A percentile compares a stretch with the other conserved stretches of the same genome.
Conservation (phyloP, 2,329 filamentous ascomycete genomes). For the Cercospora sp. region DNA sequence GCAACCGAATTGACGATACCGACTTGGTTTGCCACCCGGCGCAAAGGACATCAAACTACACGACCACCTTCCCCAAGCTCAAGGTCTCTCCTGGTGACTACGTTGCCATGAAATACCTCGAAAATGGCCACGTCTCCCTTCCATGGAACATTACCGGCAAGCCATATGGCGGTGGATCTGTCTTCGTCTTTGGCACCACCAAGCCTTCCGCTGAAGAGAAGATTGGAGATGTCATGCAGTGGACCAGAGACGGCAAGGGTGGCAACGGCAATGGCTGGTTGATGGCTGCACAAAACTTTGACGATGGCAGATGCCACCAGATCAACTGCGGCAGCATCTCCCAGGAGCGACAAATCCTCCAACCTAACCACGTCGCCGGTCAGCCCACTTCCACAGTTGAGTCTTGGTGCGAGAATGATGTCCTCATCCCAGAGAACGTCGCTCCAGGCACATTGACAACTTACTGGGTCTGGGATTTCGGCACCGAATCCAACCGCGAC, state of each 20-base stretch:
- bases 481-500: conserved; percentile 51
- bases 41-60: conserved; percentile 59
- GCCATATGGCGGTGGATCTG: conserved; percentile 47
- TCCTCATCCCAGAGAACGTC: conserved; percentile 70
- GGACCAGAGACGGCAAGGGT: conserved; percentile 78
- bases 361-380: conserved; percentile 57
- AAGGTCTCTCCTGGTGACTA: conserved; percentile 52
- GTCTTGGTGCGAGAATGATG: conserved; percentile 78
- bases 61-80: conserved; percentile 63
- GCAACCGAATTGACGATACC: conserved; percentile 50
- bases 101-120: conserved; percentile 53
- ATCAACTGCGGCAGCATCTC: conserved; percentile 64
- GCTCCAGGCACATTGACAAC: conserved; percentile 70
- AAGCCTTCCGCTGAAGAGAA: conserved; percentile 56
- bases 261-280: conserved; percentile 77
- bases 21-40: conserved; percentile 64
- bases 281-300: conserved; percentile 75
- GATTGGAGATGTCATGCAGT: conserved; percentile 68
- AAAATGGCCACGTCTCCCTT: conserved; percentile 54
- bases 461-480: conserved; percentile 98
- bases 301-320: conserved; percentile 90
- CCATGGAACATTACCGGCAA: conserved; percentile 46
- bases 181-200: conserved; percentile 54
- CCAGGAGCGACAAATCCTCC: conserved; percentile 57
- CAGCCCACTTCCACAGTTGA: conserved; percentile 49